phyloP scores from a whole-genome alignment of 2,329 filamentous ascomycete species.

The Xylariaceae sp. region DNA sequence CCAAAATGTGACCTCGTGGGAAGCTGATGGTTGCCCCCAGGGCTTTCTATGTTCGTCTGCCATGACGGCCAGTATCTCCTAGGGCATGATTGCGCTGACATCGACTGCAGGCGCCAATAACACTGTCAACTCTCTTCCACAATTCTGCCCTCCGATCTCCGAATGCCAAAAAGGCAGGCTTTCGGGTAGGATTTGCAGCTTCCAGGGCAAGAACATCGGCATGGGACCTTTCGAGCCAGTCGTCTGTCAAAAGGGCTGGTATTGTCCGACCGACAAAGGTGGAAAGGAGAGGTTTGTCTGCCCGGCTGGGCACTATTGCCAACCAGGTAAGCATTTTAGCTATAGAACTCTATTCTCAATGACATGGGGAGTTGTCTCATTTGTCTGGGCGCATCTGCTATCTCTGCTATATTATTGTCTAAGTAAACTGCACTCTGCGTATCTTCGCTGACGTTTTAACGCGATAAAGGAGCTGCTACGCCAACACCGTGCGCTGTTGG shows the following conservation, averaged over 20 bases:
- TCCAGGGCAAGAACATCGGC: slow-evolving; percentile 30
- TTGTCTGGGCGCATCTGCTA: no score
- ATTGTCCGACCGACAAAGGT: slow-evolving; percentile 37
- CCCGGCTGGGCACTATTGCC: slow-evolving; percentile 46
- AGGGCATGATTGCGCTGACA: no score
- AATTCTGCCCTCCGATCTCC: slow-evolving; percentile 37
- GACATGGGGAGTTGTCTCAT: no score
- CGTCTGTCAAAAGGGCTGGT: slow-evolving; percentile 44
- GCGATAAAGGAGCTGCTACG: slow-evolving; percentile 41
- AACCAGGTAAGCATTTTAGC: no score
- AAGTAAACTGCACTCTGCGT: no score
- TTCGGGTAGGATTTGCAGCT: slow-evolving; percentile 28
- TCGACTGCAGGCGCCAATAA: slow-evolving; percentile 34
- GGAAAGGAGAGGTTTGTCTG: slow-evolving; percentile 39
- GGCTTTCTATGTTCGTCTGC: slow-evolving; percentile 38
- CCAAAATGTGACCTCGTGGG: slow-evolving; percentile 33
- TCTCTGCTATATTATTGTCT: no score
- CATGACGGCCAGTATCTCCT: no score
- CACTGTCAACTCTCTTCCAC: slow-evolving; percentile 41
- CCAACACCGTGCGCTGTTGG: slow-evolving; percentile 44
- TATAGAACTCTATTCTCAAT: no score
- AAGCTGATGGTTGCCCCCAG: slow-evolving; percentile 31
- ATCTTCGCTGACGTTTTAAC: no score
- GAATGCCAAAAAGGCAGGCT: slow-evolving; percentile 34
- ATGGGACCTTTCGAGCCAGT: slow-evolving; percentile 49